These are phyloP conservation scores for Zygosaccharomyces sapae DNA, from an alignment of 1,139 yeast species.

Conservation along the genomic window DNA sequence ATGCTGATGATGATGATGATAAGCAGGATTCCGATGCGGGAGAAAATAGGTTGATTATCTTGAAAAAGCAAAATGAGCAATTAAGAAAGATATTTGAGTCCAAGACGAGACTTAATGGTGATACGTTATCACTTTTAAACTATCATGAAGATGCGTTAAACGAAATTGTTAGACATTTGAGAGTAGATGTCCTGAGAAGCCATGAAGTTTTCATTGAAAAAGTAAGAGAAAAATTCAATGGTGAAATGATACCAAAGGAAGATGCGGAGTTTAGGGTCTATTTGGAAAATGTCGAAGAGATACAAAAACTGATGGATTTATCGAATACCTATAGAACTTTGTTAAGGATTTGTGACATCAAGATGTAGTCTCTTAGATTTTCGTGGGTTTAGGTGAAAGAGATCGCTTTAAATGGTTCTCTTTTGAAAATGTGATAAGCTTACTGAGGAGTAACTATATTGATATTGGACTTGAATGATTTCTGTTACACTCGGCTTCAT, in stretches of 20 bases:
- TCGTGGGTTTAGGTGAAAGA: too few relatives aligned
- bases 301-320: conserved; percentile 25
- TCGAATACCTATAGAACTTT: conserved; percentile 23
- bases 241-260: conserved; percentile 21
- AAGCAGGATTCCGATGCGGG: neutral
- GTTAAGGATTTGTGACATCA: conserved; percentile 14
- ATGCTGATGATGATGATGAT: conserved; percentile 6
- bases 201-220: conserved; percentile 15
- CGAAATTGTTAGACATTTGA: conserved; percentile 21
- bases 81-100: conserved; percentile 16
- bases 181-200: conserved; percentile 22
- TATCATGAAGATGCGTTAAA: conserved; percentile 25
- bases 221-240: conserved; percentile 16
- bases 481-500: too few relatives aligned
- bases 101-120: conserved; percentile 13
- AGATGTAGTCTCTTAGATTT: too few relatives aligned
- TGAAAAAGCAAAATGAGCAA: conserved; percentile 20
- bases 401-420: too few relatives aligned
- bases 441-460: too few relatives aligned
- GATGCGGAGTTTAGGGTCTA: conserved; percentile 26
- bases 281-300: conserved; percentile 19
- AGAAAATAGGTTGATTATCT: neutral
- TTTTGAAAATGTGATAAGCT: too few relatives aligned
- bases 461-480: too few relatives aligned
- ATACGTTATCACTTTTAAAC: conserved; percentile 19